A percentile compares a stretch with the other conserved stretches of the same genome.
phyloP scores from a whole-genome alignment of 305 asterid species.

The Solanum hybrid region DNA sequence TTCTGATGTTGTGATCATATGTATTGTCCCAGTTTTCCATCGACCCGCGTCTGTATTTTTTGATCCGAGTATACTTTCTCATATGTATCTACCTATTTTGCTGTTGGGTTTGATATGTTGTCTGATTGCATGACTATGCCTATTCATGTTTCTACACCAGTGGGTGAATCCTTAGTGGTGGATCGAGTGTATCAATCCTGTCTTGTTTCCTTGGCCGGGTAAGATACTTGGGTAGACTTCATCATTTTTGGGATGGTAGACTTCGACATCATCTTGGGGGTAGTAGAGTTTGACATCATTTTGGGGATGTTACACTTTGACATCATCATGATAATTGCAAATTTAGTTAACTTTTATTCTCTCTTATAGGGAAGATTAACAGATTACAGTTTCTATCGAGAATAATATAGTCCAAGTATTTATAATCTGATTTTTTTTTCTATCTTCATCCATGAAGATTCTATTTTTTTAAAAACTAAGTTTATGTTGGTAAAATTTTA shows the following conservation, averaged over 20 bases:
- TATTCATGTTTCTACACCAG: not conserved
- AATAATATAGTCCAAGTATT: not conserved
- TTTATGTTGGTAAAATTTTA: not conserved
- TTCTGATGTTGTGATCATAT: not conserved
- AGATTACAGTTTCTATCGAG: not conserved
- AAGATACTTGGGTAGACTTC: not conserved
- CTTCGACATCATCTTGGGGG: not conserved
- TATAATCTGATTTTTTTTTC: no score
- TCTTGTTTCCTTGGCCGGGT: not conserved
- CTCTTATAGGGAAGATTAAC: not conserved
- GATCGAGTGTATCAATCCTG: not conserved
- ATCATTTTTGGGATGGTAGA: not conserved
- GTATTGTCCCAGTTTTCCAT: not conserved
- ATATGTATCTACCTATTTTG: not conserved
- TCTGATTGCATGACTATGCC: not conserved
- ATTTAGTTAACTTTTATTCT: not conserved
- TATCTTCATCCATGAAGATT: no score
- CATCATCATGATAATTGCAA: not conserved
- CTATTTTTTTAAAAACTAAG: not conserved
- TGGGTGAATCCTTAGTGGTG: not conserved
- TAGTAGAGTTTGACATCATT: not conserved
- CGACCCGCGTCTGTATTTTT: not conserved
- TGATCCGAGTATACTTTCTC: not conserved
- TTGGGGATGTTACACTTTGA: not conserved
- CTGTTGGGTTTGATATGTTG: not conserved